A percentile compares a stretch with the other conserved stretches of the same genome.
Conservation (phyloP, 1,284 basidiomycete species). For the Schizophyllum amplum region DNA sequence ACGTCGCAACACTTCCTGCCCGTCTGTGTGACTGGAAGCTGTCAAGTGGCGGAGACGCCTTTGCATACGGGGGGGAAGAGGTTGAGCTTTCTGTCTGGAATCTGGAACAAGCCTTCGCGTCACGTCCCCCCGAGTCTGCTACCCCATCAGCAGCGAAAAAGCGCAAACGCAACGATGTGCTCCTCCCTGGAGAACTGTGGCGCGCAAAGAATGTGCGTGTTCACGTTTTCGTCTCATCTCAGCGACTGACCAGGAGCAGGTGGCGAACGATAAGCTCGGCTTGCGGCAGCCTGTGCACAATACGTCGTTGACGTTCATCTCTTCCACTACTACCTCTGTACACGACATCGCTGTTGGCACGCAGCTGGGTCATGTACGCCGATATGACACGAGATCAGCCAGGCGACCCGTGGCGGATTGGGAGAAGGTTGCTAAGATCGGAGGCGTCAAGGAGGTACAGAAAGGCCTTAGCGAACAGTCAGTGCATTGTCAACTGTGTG, state of each 20-base stretch:
- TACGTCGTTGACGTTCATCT: conserved; percentile 54
- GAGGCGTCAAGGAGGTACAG: conserved; percentile 60
- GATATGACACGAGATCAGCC: conserved; percentile 74
- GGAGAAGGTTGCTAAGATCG: conserved; percentile 50
- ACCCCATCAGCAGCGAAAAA: conserved; percentile 37
- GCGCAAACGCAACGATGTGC: conserved; percentile 54
- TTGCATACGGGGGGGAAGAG: conserved; percentile 83
- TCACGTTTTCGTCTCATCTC: not conserved
- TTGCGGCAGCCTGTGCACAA: conserved; percentile 81
- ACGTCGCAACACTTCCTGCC: conserved; percentile 44
- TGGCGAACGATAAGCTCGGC: conserved; percentile 70
- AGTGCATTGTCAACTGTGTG: conserved; percentile 20
- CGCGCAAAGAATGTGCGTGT: conserved; percentile 65
- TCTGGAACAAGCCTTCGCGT: conserved; percentile 56
- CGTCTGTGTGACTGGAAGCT: conserved; percentile 62
- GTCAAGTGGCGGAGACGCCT: conserved; percentile 41
- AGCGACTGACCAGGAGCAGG: conserved; percentile 26
- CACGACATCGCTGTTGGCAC: conserved; percentile 67
- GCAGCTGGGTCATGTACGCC: conserved; percentile 65
- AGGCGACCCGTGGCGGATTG: conserved; percentile 67
- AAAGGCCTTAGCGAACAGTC: conserved; percentile 64
- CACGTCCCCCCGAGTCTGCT: conserved; percentile 10
- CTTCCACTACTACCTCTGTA: conserved; percentile 27
- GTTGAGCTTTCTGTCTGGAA: conserved; percentile 84
- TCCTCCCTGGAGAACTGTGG: conserved; percentile 73